Percentiles rank a stretch among this genome's conserved stretches.
These are phyloP conservation scores for Yamadazyma paraphyllophila DNA, from an alignment of 805 yeast species.

Conservation along the genomic window DNA sequence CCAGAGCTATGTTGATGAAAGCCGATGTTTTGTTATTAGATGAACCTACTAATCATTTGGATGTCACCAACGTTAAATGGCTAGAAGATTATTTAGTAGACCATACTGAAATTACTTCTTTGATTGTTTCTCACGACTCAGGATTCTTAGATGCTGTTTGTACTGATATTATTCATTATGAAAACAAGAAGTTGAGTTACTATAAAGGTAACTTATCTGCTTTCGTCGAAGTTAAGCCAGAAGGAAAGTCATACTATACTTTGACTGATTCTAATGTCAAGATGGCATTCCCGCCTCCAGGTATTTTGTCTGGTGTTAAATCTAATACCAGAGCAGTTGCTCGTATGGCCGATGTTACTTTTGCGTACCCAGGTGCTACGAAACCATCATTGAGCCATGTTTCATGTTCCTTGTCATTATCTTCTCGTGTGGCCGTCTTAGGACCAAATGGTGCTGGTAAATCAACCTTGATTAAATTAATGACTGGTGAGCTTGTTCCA, in stretches of 20 bases:
- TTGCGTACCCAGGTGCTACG: constrained; percentile 83
- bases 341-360: constrained; percentile 79
- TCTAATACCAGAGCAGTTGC: constrained; percentile 94
- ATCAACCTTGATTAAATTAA: constrained; percentile 87
- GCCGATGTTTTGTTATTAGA: constrained; percentile 93
- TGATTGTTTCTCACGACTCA: constrained; percentile 97
- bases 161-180: constrained; percentile 95
- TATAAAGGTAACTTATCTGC: constrained; percentile 95
- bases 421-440: constrained; percentile 94
- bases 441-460: constrained; percentile 99
- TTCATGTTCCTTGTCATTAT: constrained; percentile 85
- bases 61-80: constrained; percentile 92
- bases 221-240: constrained; percentile 89
- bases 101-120: constrained; percentile 85
- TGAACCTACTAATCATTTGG: constrained; percentile 98
- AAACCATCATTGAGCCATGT: constrained; percentile 79
- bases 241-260: constrained; percentile 94
- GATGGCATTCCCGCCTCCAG: constrained; percentile 99
- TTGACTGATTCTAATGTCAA: constrained; percentile 88
- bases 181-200: constrained; percentile 88
- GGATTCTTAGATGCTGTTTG: constrained; percentile 94
- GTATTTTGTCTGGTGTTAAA: constrained; percentile 94
- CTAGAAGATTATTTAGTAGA: constrained; percentile 79
- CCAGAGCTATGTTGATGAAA: constrained; percentile 97
- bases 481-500: constrained; percentile 91